Evolutionary conservation across 1,284 basidiomycete genomes (phyloP).

Genomic region (Rhizoctonia solani): DNA sequence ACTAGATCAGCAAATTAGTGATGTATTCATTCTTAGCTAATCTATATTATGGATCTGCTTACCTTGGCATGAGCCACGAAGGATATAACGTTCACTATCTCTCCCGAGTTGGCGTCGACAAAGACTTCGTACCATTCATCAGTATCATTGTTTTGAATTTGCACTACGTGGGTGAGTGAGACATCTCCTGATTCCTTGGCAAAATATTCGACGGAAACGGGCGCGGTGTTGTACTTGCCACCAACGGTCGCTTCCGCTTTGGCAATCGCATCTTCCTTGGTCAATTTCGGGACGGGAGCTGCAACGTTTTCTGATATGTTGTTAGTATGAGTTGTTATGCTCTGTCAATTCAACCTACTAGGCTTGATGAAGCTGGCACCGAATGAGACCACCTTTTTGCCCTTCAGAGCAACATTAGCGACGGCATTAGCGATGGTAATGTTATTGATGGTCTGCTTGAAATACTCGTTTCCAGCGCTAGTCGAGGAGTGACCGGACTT

Average conservation of each 20-base stretch:
- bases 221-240: constrained; percentile 17
- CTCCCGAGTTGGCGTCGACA: constrained; percentile 3
- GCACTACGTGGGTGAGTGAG: constrained; percentile 28
- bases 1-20: no score
- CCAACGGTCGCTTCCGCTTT: constrained; percentile 21
- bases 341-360: constrained; percentile 42
- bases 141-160: constrained; percentile 17
- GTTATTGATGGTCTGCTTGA: constrained; percentile 52
- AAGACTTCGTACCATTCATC: neutral
- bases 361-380: constrained; percentile 57
- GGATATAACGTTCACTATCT: constrained; percentile 33
- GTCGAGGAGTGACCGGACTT: constrained; percentile 47
- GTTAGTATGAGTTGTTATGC: neutral
- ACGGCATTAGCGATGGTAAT: constrained; percentile 55
- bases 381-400: constrained; percentile 53
- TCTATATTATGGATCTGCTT: neutral
- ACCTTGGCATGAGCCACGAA: constrained; percentile 34
- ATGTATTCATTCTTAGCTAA: no score
- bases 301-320: constrained; percentile 33
- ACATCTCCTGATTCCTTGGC: constrained; percentile 11
- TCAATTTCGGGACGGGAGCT: constrained; percentile 9
- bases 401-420: constrained; percentile 52
- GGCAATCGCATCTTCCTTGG: constrained; percentile 14
- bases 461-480: constrained; percentile 47
- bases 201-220: constrained; percentile 8